phyloP scores from a whole-genome alignment of 345 rosid species.

The Salix caprea region DNA sequence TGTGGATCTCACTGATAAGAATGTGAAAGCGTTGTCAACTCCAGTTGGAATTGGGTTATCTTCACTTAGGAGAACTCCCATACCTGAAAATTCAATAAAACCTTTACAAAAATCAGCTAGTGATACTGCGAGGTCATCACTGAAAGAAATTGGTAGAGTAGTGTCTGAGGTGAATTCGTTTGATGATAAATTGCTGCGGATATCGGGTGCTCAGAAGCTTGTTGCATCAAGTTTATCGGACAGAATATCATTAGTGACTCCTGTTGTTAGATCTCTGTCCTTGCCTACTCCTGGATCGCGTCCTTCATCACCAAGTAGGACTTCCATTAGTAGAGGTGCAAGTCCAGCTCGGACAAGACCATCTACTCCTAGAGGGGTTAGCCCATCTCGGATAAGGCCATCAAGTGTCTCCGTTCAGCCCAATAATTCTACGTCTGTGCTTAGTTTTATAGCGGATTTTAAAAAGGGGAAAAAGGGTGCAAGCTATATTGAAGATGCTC shows the following conservation, averaged over 20 bases:
- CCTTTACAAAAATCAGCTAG: constrained; percentile 56
- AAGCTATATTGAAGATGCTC: constrained; percentile 79
- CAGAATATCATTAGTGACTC: constrained; percentile 36
- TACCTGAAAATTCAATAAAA: constrained; percentile 34
- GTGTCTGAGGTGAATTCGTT: constrained; percentile 41
- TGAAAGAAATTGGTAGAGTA: constrained; percentile 38
- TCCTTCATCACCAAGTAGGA: constrained; percentile 70
- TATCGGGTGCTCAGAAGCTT: constrained; percentile 41
- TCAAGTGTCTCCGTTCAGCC: constrained; percentile 49
- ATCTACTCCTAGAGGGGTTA: constrained; percentile 67
- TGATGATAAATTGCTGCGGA: constrained; percentile 38
- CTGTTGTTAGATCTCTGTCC: constrained; percentile 54
- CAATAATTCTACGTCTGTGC: constrained; percentile 62
- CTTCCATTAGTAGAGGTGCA: constrained; percentile 42
- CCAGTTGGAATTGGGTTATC: constrained; percentile 44
- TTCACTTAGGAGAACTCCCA: constrained; percentile 48
- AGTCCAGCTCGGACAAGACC: constrained; percentile 64
- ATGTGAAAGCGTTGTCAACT: constrained; percentile 32
- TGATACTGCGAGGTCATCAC: constrained; percentile 43
- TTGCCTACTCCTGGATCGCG: constrained; percentile 42
- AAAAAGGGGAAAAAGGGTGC: constrained; percentile 67
- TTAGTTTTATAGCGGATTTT: constrained; percentile 81
- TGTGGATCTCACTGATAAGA: constrained; percentile 59
- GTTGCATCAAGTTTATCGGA: constrained; percentile 45
- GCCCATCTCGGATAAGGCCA: constrained; percentile 76